Base-by-base conservation (phyloP, 73 alveolate genomes). In the Paramecium pentaurelia region DNA sequence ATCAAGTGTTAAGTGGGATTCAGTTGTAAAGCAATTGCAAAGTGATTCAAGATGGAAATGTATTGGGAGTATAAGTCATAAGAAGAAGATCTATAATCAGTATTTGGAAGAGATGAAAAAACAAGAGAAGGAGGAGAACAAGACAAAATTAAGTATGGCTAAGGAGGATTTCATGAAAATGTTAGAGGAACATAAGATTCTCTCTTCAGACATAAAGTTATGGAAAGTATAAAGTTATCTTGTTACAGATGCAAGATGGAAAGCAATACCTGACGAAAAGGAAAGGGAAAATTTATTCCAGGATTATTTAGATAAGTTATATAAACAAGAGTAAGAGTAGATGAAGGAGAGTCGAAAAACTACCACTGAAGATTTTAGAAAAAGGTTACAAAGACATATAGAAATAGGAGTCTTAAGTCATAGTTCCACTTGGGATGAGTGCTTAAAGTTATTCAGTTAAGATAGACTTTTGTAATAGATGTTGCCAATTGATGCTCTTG, bases 281-380 rank as follows among this genome's bases (percentile, higher is more conserved):
- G 71, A 80, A 36, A 42, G 91, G 51, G 91, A 80, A 36, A 80
- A 42, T 80, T 36, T 80, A 28, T 80, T 80, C 58, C 58, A 80
- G 45, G 91, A 80, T 49, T 80, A 80, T 80, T 80, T 80, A 36
- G 91, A 80, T 80, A 80, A 49, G 49, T 80, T 80, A 49, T 80
- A 80, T 80, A 42, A 47, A 77, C 58, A 80, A 64, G 91, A 80
- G 77, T 27, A 42, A 4, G 91, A 80, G 44, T 7, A n/a, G 28
- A 80, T 80, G 91, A 42, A 42, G 27, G 75, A 32, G 75, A 80
- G 42, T 42, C 22, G 91, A 1, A 80, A 49, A 47, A 42, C 91
- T 9, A 80, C 64, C 9, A 80, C 91, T 20, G 91, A 80, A 32
- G 91, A 80, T 42, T 80, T 80, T 14, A 80, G 91, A 80, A 80